Percentiles rank a stretch among this genome's conserved stretches.
Evolutionary conservation across 805 yeast genomes (phyloP).

Genomic region (Nadsonia fulvescens): DNA sequence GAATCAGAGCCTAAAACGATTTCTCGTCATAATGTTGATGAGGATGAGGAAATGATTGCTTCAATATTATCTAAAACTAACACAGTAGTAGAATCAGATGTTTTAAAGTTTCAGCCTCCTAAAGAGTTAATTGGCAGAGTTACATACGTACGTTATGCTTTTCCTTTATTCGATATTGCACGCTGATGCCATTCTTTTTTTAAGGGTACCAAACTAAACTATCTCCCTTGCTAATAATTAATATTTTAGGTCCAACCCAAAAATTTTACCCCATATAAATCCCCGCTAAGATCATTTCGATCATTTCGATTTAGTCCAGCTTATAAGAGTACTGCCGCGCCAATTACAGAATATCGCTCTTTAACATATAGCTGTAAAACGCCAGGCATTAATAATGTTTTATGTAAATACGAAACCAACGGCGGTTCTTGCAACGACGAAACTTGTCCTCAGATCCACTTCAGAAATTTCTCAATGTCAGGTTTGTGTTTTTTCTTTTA

Average conservation of each 20-base stretch:
- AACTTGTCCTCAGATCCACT: too few species aligned
- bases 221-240: not conserved
- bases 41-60: too few species aligned
- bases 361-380: constrained; percentile 9
- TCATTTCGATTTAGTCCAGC: constrained; percentile 14
- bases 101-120: constrained; percentile 1
- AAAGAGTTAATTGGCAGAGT: not conserved
- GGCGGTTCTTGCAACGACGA: constrained; percentile 8
- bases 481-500: too few species aligned
- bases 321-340: constrained; percentile 6
- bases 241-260: constrained; percentile 4
- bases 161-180: too few species aligned
- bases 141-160: constrained; percentile 3
- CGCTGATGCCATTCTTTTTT: too few species aligned
- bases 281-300: constrained; percentile 11
- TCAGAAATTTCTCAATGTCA: too few species aligned
- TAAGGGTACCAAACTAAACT: not conserved
- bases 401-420: constrained; percentile 5
- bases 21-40: too few species aligned
- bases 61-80: not conserved
- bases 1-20: too few species aligned
- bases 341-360: constrained; percentile 8
- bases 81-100: not conserved
- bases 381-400: constrained; percentile 3
- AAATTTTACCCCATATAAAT: constrained; percentile 9